These are phyloP conservation scores for Chaetothyriales sp. DNA, from an alignment of 2,329 filamentous ascomycete genomes.

Conservation along the genomic window DNA sequence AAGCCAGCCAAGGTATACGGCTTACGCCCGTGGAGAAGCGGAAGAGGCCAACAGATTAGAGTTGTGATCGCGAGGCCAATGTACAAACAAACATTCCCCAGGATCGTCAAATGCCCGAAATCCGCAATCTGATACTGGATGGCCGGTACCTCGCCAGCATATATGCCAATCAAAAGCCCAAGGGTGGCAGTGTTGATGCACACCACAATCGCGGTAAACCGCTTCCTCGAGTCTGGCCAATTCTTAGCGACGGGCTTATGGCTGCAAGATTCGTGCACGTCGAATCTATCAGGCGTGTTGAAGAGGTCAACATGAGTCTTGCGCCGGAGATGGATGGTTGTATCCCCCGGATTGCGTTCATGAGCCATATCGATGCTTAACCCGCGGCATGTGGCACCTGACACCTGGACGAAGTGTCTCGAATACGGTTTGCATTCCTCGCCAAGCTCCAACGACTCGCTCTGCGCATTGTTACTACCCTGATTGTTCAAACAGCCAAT, in stretches of 20 bases:
- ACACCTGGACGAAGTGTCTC: background rate
- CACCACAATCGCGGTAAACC: slow-evolving; percentile 53
- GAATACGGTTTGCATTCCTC: background rate
- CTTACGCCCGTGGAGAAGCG: slow-evolving; percentile 58
- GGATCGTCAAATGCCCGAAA: slow-evolving; percentile 50
- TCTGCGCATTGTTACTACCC: background rate
- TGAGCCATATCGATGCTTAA: background rate
- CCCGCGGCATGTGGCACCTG: background rate
- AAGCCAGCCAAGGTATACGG: slow-evolving; percentile 61
- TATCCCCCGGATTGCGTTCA: background rate
- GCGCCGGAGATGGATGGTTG: background rate
- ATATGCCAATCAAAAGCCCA: slow-evolving; percentile 59
- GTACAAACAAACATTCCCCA: slow-evolving; percentile 63
- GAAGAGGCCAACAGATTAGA: slow-evolving; percentile 59
- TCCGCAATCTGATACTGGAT: slow-evolving; percentile 67
- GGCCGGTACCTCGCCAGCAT: slow-evolving; percentile 63
- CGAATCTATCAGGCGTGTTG: slow-evolving; percentile 25
- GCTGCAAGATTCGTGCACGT: slow-evolving; percentile 30
- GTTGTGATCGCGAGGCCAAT: slow-evolving; percentile 57
- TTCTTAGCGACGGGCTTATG: slow-evolving; percentile 56
- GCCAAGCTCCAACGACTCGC: background rate
- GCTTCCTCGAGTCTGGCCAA: slow-evolving; percentile 54
- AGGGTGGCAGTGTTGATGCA: slow-evolving; percentile 61
- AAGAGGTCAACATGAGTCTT: slow-evolving; percentile 13
- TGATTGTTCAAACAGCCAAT: background rate